Evolutionary conservation across 83 land plant genomes (phyloP).

Genomic region (Isoetes engelmannii): DNA sequence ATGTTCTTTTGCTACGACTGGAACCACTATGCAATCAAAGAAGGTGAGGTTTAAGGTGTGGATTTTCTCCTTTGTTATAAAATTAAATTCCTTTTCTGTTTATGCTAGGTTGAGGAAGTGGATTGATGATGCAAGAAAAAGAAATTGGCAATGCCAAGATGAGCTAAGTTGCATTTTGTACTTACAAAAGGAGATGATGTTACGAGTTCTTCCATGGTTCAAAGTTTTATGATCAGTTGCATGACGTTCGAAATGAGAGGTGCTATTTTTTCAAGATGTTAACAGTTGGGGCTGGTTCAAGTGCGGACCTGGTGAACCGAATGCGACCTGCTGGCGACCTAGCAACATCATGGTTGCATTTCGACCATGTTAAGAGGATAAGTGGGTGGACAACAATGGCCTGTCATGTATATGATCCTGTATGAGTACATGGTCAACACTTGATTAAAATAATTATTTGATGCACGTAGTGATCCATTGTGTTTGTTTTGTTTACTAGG

Average conservation of each 20-base stretch:
- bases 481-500: too few relatives aligned
- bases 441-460: too few relatives aligned
- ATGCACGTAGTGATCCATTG: too few relatives aligned
- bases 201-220: constrained; percentile 9
- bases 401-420: constrained; percentile 13
- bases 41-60: not conserved
- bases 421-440: not conserved
- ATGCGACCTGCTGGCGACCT: constrained; percentile 5
- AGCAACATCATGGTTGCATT: constrained; percentile 4
- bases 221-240: not conserved
- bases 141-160: not conserved
- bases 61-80: not conserved
- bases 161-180: not conserved
- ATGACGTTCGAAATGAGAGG: not conserved
- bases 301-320: not conserved
- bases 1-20: too few relatives aligned
- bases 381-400: constrained; percentile 14
- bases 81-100: not conserved
- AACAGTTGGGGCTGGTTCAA: not conserved
- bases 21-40: not conserved
- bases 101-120: constrained; percentile 6
- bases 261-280: constrained; percentile 10
- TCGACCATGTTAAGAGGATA: constrained; percentile 7
- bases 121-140: not conserved
- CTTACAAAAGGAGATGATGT: not conserved